These are phyloP conservation scores for Rickenella mellea DNA, from an alignment of 768 basidiomycete species.

Conservation along the genomic window DNA sequence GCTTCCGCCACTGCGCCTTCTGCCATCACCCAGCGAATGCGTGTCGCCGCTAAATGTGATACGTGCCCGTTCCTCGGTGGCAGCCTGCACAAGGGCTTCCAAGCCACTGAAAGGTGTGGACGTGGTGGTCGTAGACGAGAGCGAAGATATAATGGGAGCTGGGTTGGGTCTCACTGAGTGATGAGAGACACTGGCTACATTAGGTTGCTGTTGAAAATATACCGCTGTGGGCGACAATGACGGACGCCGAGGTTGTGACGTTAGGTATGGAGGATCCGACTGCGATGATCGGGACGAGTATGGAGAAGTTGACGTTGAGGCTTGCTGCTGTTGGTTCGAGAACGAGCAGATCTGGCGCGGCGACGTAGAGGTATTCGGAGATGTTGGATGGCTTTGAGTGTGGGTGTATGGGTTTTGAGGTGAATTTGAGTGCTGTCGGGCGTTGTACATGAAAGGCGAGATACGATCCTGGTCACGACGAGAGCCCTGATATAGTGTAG, in stretches of 20 bases:
- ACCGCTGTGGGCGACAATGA: background rate
- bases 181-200: background rate
- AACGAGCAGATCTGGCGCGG: background rate
- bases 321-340: background rate
- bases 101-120: slow-evolving; percentile 24
- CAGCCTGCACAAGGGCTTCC: slow-evolving; percentile 64
- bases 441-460: slow-evolving; percentile 2
- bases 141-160: background rate
- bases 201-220: background rate
- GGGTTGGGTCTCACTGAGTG: background rate
- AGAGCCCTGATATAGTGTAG: background rate
- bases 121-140: slow-evolving; percentile 1
- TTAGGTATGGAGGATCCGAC: background rate
- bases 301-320: background rate
- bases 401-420: slow-evolving; percentile 3
- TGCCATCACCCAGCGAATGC: slow-evolving; percentile 23
- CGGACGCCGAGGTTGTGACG: background rate
- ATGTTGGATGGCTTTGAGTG: slow-evolving; percentile 8
- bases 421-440: background rate
- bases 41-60: slow-evolving; percentile 22
- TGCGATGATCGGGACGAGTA: background rate
- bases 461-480: background rate
- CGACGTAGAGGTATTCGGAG: background rate
- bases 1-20: background rate
- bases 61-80: slow-evolving; percentile 53